A percentile compares a stretch with the other conserved stretches of the same genome.
Conservation (phyloP, 1,284 basidiomycete genomes). For the Fomitopsis schrenkii region DNA sequence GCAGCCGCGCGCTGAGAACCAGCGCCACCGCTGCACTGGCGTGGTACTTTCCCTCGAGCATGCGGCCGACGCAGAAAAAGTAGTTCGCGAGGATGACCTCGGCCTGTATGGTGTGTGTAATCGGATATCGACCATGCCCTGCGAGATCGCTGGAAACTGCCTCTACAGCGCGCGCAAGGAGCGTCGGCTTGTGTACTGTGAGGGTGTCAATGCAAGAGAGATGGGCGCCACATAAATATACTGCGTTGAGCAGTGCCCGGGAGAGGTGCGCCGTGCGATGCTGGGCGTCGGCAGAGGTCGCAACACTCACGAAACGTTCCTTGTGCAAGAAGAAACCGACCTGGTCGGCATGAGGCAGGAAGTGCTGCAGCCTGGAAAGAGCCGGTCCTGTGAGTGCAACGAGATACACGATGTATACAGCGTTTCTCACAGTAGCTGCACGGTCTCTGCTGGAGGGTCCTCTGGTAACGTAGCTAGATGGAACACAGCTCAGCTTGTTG, state of each 20-base stretch:
- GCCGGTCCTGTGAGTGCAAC: not conserved
- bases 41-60: constrained; percentile 41
- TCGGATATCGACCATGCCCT: constrained; percentile 27
- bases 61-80: constrained; percentile 35
- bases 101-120: constrained; percentile 35
- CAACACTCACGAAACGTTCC: constrained; percentile 28
- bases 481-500: not conserved
- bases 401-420: not conserved
- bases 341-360: constrained; percentile 31
- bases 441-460: not conserved
- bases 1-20: constrained; percentile 32
- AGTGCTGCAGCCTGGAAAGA: constrained; percentile 27
- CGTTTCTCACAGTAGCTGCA: constrained; percentile 7
- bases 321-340: constrained; percentile 39
- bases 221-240: constrained; percentile 23
- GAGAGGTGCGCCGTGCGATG: constrained; percentile 15
- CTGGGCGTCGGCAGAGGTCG: constrained; percentile 16
- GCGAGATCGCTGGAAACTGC: not conserved
- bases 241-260: constrained; percentile 19
- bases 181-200: constrained; percentile 18
- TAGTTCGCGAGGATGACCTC: constrained; percentile 43
- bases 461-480: not conserved
- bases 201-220: constrained; percentile 17
- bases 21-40: constrained; percentile 38
- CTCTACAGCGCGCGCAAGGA: constrained; percentile 24